A percentile compares a stretch with the other conserved stretches of the same genome.
Conservation (phyloP, 2,329 filamentous ascomycete genomes). For the Neofusicoccum laricinum region DNA sequence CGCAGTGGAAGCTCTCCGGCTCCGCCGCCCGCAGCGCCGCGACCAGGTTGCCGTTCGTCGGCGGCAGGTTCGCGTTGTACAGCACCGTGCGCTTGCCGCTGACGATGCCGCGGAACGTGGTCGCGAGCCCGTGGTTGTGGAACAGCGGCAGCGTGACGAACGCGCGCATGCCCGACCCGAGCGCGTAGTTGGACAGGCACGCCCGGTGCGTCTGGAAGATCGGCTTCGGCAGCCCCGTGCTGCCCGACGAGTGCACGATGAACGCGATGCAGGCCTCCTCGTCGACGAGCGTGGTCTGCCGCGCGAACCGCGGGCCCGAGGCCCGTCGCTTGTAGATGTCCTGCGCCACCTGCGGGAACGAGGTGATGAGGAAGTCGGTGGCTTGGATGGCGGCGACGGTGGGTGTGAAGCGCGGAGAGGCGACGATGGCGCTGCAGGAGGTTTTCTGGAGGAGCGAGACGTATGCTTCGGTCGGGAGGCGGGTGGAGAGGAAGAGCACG, state of each 20-base stretch:
- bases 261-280: conserved; percentile 26
- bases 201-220: conserved; percentile 57
- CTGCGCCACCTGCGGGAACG: background rate
- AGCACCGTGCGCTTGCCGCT: conserved; percentile 49
- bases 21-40: conserved; percentile 39
- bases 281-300: conserved; percentile 18
- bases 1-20: conserved; percentile 57
- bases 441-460: conserved; percentile 38
- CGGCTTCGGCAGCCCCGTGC: conserved; percentile 62
- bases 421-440: conserved; percentile 25
- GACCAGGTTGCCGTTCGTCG: conserved; percentile 51
- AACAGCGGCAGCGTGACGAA: conserved; percentile 18
- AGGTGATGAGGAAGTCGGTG: background rate
- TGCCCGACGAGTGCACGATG: conserved; percentile 53
- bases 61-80: conserved; percentile 54
- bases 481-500: conserved; percentile 53
- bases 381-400: conserved; percentile 1
- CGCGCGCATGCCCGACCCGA: conserved; percentile 6
- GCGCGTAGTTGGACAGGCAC: conserved; percentile 35
- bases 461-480: conserved; percentile 52
- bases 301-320: background rate
- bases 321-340: background rate
- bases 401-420: background rate
- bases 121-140: conserved; percentile 19
- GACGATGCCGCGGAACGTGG: conserved; percentile 26